Evolutionary conservation across 768 basidiomycete genomes (phyloP), one percentile per base, ranked within the genome.

Genomic region (Lactarius tabidus): DNA sequence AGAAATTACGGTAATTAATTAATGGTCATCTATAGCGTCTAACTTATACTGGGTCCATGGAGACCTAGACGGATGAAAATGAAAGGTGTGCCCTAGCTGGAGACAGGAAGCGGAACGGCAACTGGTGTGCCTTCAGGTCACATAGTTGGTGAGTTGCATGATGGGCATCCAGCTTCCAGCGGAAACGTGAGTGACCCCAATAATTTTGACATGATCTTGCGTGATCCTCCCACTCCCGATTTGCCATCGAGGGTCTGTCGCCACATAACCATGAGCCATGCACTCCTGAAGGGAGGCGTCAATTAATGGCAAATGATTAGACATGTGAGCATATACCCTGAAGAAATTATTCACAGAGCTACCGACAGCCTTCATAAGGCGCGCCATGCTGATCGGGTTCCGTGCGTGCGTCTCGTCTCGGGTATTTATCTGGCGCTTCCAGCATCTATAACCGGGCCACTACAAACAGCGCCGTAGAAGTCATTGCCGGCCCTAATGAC

Each of bases 121-220:
- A 48, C 23, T 14, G 14, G 23, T 23, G 23, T 48, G 23, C 14
- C 23, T 26, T 36, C 36, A 41, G 15, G 10, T 23, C 28, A 58
- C n/a, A 41, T 20, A 62, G 29, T 45, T 31, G 12, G 45, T 52
- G 3, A 65, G 45, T 45, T 66, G 59, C 15, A 68, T 51, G 17
- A 68, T 62, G 1, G 67, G 67, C 20, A 66, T 65, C 67, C 67
- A 68, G 28, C 67, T 60, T 8, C 64, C 64, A n/a, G 60, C 53
- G 6, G 64, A 43, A 35, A 68, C 60, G 0, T 68, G 67, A 10
- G 63, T 26, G 9, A 67, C 31, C 15, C 67, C 67, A 20, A 68
- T 51, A 1, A 68, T 38, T 12, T 62, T 33, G 7, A 67, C 38
- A n/a, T 67, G 35, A 33, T 59, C 36, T 26, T n/a, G 60, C 23